Conservation (phyloP, 208 protist genomes). For the Strigomonas culicis region DNA sequence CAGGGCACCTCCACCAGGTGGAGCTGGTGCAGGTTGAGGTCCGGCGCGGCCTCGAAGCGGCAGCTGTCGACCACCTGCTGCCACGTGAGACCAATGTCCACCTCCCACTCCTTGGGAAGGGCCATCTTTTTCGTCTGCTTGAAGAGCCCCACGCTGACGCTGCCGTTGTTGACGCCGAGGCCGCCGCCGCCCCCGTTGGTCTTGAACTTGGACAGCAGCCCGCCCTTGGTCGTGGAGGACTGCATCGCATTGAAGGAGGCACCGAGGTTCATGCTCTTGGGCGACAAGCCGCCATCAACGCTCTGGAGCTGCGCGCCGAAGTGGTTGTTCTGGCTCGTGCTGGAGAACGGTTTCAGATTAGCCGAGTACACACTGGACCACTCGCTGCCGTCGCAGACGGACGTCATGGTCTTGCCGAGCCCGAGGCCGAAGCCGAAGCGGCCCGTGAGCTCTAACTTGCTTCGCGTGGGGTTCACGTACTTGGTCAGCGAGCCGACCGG, state of each 20-base stretch:
- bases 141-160: neutral
- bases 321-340: neutral
- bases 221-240: neutral
- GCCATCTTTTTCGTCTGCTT: conserved; percentile 10
- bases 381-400: conserved; percentile 5
- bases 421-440: conserved; percentile 7
- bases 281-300: conserved; percentile 13
- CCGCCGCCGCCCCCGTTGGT: neutral
- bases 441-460: conserved; percentile 19
- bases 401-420: neutral
- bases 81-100: conserved; percentile 60
- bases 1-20: conserved; percentile 51
- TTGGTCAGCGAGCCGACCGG: conserved; percentile 48
- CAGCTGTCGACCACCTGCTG: conserved; percentile 70
- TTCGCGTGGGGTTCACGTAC: conserved; percentile 12
- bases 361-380: conserved; percentile 13
- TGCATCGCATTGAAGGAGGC: neutral
- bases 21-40: conserved; percentile 76
- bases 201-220: conserved; percentile 3
- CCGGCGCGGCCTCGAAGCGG: conserved; percentile 28
- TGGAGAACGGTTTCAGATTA: conserved; percentile 20
- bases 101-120: conserved; percentile 64
- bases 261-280: conserved; percentile 7
- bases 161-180: neutral
- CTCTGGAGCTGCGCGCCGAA: conserved; percentile 13